Conservation (phyloP, 768 basidiomycete species). For the Podaxis carcinomalis region DNA sequence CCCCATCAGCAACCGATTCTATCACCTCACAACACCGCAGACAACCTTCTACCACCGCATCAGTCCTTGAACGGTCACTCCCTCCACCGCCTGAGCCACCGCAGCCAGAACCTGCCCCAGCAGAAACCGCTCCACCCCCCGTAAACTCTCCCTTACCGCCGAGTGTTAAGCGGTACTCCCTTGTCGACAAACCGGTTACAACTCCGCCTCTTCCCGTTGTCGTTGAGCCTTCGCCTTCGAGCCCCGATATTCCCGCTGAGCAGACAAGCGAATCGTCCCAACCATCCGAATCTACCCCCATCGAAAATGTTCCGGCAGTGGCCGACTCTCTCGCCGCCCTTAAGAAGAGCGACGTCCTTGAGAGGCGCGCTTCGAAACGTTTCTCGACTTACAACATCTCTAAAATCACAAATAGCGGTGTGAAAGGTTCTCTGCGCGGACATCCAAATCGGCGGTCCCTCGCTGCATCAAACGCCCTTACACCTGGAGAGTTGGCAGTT, state of each 20-base stretch:
- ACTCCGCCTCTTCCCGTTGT: constrained; percentile 41
- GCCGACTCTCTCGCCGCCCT: constrained; percentile 85
- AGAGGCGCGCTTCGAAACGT: constrained; percentile 90
- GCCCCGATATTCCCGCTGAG: constrained; percentile 32
- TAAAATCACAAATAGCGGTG: constrained; percentile 74
- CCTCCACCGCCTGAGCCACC: constrained; percentile 19
- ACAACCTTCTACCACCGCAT: constrained; percentile 4
- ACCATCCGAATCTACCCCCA: constrained; percentile 22
- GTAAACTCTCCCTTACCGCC: constrained; percentile 44
- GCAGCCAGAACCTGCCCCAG: constrained; percentile 7
- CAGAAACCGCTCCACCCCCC: constrained; percentile 20
- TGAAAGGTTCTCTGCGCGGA: constrained; percentile 42
- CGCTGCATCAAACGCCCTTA: constrained; percentile 57
- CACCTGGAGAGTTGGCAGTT: constrained; percentile 67
- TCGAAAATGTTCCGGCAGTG: constrained; percentile 39
- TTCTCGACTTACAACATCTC: constrained; percentile 94
- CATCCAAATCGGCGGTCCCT: constrained; percentile 65
- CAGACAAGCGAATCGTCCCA: constrained; percentile 28
- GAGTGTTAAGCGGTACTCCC: constrained; percentile 72
- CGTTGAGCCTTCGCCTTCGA: constrained; percentile 48
- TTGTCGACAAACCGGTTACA: constrained; percentile 64
- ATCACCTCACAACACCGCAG: constrained; percentile 7
- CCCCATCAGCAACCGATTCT: constrained; percentile 16
- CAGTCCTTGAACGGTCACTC: constrained; percentile 12
- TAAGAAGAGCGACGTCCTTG: constrained; percentile 80